Evolutionary conservation across 208 protist species (phyloP).

Genomic region (Crithidia bombi): DNA sequence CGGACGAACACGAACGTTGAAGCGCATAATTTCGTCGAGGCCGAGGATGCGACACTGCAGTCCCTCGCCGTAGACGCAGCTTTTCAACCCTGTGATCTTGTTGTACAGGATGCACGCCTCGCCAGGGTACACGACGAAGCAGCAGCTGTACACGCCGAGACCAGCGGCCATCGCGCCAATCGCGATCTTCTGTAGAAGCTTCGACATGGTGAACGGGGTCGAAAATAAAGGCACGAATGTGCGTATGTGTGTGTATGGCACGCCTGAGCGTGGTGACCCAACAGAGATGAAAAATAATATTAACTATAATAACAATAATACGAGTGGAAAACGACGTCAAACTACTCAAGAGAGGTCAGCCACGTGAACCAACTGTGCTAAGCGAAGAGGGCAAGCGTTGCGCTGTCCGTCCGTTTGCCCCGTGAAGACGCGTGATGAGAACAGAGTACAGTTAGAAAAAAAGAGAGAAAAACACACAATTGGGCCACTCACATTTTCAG

Average conservation of each 20-base stretch:
- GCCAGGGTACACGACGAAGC: conserved; percentile 91
- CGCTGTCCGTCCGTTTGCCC: no score
- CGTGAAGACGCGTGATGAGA: no score
- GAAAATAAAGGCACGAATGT: conserved; percentile 1
- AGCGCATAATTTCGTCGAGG: conserved; percentile 96
- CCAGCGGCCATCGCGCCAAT: conserved; percentile 68
- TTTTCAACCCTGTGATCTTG: conserved; percentile 88
- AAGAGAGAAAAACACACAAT: no score
- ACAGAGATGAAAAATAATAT: no score
- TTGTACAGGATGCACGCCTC: conserved; percentile 93
- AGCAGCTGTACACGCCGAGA: conserved; percentile 88
- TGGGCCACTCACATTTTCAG: no score
- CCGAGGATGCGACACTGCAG: conserved; percentile 92
- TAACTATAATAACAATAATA: no score
- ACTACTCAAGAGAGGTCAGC: no score
- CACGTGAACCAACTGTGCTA: no score
- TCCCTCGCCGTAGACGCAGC: conserved; percentile 90
- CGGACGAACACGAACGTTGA: conserved; percentile 95
- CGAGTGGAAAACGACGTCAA: no score
- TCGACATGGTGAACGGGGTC: conserved; percentile 40
- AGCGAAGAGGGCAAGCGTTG: no score
- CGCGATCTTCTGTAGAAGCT: conserved; percentile 65
- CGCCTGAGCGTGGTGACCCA: no score
- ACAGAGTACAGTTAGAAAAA: no score
- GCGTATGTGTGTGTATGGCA: neutral